Percentiles rank a stretch among this genome's conserved stretches.
Evolutionary conservation across 192 early-diverging fungal species (phyloP).

Genomic region (Rhizophagus sp.): DNA sequence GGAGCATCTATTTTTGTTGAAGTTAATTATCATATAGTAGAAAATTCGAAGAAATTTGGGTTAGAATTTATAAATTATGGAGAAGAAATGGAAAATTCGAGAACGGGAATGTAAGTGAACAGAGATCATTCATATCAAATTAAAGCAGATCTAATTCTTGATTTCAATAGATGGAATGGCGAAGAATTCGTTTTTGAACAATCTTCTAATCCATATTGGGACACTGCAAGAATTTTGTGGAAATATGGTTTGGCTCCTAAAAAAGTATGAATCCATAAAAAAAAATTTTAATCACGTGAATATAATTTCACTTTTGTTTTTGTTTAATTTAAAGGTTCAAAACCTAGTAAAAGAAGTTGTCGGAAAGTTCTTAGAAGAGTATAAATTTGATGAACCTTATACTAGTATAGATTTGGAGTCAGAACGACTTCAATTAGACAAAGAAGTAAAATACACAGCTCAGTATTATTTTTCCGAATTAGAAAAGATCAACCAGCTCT

Average conservation of each 20-base stretch:
- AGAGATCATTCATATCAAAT: constrained; percentile 3
- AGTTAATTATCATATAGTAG: constrained; percentile 56
- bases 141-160: neutral
- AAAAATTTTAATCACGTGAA: neutral
- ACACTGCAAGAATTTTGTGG: constrained; percentile 40
- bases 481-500: constrained; percentile 39
- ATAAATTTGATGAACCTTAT: constrained; percentile 40
- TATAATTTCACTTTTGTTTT: neutral
- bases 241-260: constrained; percentile 49
- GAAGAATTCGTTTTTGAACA: constrained; percentile 55
- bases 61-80: constrained; percentile 42
- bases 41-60: constrained; percentile 51
- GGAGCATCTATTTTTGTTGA: constrained; percentile 68
- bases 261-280: constrained; percentile 38
- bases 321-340: constrained; percentile 32
- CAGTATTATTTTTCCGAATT: constrained; percentile 38
- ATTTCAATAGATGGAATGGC: constrained; percentile 51
- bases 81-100: constrained; percentile 32
- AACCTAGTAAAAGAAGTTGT: constrained; percentile 31
- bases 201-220: constrained; percentile 43
- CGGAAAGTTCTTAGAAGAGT: constrained; percentile 37
- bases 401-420: constrained; percentile 36
- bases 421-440: constrained; percentile 33
- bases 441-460: constrained; percentile 35
- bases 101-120: constrained; percentile 30